phyloP scores from a whole-genome alignment of 805 yeast genomes.

The Monosporozyma solicola region DNA sequence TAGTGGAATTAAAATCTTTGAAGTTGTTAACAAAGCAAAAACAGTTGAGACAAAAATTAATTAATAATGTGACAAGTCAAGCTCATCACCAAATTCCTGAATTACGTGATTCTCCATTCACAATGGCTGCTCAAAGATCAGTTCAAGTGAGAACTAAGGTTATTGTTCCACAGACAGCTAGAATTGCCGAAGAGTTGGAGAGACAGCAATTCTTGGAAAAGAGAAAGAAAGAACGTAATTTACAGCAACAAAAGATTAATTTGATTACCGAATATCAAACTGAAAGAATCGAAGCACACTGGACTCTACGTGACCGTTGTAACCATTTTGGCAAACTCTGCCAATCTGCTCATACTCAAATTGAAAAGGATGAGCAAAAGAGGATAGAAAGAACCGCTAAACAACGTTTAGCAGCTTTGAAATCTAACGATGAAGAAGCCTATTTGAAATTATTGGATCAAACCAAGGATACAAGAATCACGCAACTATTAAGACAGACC shows the following conservation, averaged over 20 bases:
- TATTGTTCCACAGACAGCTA: conserved; percentile 64
- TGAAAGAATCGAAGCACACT: conserved; percentile 21
- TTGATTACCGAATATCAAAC: conserved; percentile 28
- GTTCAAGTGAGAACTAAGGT: conserved; percentile 60
- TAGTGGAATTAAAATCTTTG: conserved; percentile 62
- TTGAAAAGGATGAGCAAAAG: conserved; percentile 85
- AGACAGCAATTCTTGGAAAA: conserved; percentile 60
- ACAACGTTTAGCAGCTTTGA: conserved; percentile 93
- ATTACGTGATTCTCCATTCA: conserved; percentile 44
- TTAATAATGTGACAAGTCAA: conserved; percentile 44
- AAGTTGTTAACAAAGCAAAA: conserved; percentile 63
- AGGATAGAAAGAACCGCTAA: conserved; percentile 87
- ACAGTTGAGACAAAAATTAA: conserved; percentile 50
- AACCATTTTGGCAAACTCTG: conserved; percentile 25
- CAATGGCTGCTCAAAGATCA: conserved; percentile 61
- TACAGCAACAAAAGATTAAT: conserved; percentile 42
- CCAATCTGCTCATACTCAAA: conserved; percentile 22
- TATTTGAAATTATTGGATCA: conserved; percentile 89
- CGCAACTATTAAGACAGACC: conserved; percentile 86
- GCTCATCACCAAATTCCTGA: conserved; percentile 47
- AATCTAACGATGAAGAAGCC: conserved; percentile 95
- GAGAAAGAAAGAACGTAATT: conserved; percentile 40
- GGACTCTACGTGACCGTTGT: conserved; percentile 23
- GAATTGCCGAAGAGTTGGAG: conserved; percentile 66
- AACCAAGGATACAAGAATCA: conserved; percentile 95